Base-by-base conservation (phyloP, 2,329 filamentous ascomycete genomes). In the Aspergillus uvarum region DNA sequence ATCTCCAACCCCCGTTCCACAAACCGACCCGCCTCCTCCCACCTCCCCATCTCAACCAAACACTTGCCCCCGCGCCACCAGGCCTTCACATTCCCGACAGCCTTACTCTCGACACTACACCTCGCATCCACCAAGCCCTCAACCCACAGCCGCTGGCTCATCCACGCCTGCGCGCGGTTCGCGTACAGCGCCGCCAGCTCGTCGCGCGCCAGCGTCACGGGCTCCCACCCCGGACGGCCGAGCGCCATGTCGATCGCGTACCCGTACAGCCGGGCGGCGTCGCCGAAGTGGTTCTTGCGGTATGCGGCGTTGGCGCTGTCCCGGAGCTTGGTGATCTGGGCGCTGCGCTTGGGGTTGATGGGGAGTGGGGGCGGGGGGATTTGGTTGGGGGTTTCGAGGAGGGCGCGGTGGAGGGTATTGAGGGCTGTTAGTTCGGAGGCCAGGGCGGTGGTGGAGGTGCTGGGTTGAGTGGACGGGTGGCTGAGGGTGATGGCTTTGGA, bases 201-300 rank as follows among this genome's bases (percentile, higher is more conserved):
- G 75, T 98, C 95, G 63, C 92, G 81, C 57, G 95, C 90, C 24
- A 98, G 81, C 12, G 88, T 88, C 14, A 86, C 84, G 0, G 93
- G 92, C 78, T 99, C 95, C 95, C 95, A 99, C 14, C 85, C 78
- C 0, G 95, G 94, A 4, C 95, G 83, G 8, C 82, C 83, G 44
- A 92, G 79, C 3, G 92, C 94, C 93, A 98, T 96, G 66, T 95
- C 87, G 58, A 98, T 84, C 1, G 91, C 93, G n/a, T 94, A 85
- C 0, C 85, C 85, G 81, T 98, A 97, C 67, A 93, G 84, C 67
- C 87, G 88, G 67, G 92, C 82, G 4, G 94, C 94, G 57, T 96
- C 91, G 58, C 77, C 78, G 79, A 89, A 87, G 67, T 87, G 84
- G 68, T 84, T 84, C 77, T 94, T 93, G 77, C 91, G 89, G 82